A percentile compares a stretch with the other conserved stretches of the same genome.
Conservation (phyloP, 768 basidiomycete species). For the Holtermannia corniformis region DNA sequence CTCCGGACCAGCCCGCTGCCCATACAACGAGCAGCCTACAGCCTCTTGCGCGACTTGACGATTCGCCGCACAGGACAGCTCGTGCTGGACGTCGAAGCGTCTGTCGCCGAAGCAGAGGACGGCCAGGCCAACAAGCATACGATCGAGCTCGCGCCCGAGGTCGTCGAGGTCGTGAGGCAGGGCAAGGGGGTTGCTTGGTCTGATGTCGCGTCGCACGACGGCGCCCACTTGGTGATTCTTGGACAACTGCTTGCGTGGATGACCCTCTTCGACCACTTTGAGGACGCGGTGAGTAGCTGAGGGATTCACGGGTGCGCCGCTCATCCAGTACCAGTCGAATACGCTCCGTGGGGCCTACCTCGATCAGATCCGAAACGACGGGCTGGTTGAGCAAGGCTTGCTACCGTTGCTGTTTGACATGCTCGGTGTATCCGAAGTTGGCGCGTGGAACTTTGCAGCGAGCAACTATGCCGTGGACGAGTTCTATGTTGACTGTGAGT, state of each 20-base stretch:
- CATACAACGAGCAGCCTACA: constrained; percentile 70
- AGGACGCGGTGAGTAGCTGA: constrained; percentile 57
- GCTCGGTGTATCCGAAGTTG: constrained; percentile 56
- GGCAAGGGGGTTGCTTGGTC: constrained; percentile 23
- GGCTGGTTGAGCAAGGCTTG: constrained; percentile 56
- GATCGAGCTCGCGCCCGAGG: constrained; percentile 56
- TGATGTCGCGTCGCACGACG: background rate
- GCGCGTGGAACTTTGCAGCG: constrained; percentile 64
- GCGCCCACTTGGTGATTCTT: constrained; percentile 12
- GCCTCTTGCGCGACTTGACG: constrained; percentile 60
- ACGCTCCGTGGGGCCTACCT: constrained; percentile 77
- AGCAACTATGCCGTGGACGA: constrained; percentile 77
- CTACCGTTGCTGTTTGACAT: constrained; percentile 63
- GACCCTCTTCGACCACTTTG: constrained; percentile 74
- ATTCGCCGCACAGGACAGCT: constrained; percentile 67
- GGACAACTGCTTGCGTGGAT: constrained; percentile 69
- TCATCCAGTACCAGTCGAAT: constrained; percentile 55
- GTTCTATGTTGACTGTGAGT: constrained; percentile 52
- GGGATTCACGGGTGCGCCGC: constrained; percentile 6
- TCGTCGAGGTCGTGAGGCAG: constrained; percentile 55
- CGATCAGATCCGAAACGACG: constrained; percentile 66
- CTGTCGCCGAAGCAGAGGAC: constrained; percentile 62
- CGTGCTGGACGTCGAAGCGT: constrained; percentile 59
- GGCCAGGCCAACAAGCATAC: constrained; percentile 37
- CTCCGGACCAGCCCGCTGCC: constrained; percentile 55